Conservation (phyloP, 139 green algal genomes). For the Closterium sp. region DNA sequence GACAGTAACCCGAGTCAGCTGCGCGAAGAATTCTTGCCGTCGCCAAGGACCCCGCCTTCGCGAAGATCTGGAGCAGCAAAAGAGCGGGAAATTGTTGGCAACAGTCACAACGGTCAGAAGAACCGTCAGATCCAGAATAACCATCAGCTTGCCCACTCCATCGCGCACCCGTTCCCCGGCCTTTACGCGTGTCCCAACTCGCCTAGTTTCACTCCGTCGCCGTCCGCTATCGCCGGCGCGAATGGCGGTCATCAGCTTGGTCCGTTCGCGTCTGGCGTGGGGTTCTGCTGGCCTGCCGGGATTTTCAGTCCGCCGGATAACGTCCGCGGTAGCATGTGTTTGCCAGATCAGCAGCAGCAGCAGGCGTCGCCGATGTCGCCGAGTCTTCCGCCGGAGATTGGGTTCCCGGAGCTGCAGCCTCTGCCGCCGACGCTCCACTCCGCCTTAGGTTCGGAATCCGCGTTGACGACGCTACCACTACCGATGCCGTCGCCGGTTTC, state of each 20-base stretch:
- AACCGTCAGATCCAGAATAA: background rate
- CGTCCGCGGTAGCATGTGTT: background rate
- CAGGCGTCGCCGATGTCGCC: background rate
- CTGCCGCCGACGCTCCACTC: background rate
- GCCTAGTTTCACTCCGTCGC: background rate
- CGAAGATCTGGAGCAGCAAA: background rate
- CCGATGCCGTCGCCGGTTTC: background rate
- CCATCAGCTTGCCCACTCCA: background rate
- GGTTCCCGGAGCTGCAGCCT: background rate
- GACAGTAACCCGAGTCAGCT: background rate
- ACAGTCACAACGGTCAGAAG: background rate
- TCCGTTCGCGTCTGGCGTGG: background rate
- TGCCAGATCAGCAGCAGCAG: background rate
- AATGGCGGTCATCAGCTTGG: background rate
- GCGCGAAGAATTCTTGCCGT: background rate
- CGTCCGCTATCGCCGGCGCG: background rate
- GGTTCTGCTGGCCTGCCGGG: background rate
- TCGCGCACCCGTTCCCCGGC: background rate
- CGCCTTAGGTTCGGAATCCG: background rate
- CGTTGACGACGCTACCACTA: background rate
- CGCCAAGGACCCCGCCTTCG: background rate
- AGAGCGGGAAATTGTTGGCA: background rate
- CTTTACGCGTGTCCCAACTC: background rate
- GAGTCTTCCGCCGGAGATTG: background rate
- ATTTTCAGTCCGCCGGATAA: background rate